These are phyloP conservation scores for Tolypocladium ovalisporum DNA, from an alignment of 2,329 filamentous ascomycete genomes.

Conservation along the genomic window DNA sequence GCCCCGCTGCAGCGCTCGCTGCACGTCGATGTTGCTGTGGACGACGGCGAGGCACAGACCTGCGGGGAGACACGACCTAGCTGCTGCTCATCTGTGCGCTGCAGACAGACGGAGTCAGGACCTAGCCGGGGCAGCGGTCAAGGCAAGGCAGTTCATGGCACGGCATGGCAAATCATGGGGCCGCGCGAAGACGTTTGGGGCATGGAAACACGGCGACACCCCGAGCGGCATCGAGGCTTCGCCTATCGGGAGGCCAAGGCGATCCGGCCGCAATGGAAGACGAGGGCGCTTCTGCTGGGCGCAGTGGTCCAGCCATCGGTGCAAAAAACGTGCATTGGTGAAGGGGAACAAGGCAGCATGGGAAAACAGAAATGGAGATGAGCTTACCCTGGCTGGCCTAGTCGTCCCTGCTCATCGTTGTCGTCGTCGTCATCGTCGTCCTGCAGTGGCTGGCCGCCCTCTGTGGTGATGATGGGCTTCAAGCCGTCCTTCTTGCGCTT, in stretches of 20 bases:
- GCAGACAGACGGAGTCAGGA: neutral
- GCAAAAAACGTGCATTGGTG: neutral
- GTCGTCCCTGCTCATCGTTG: conserved; percentile 14
- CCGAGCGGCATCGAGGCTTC: neutral
- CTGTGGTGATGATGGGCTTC: conserved; percentile 67
- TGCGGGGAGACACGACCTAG: too few relatives aligned
- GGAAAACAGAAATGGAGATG: neutral
- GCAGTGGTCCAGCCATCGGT: neutral
- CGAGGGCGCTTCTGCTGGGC: neutral
- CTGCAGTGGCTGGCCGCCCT: conserved; percentile 26
- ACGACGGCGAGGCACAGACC: neutral
- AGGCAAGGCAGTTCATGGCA: neutral
- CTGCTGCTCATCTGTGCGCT: neutral
- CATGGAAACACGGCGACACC: neutral
- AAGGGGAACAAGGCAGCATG: neutral
- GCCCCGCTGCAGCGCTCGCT: neutral
- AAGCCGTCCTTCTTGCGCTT: conserved; percentile 66
- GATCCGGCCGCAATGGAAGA: neutral
- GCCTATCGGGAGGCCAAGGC: neutral
- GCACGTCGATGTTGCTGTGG: neutral
- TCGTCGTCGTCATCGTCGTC: conserved; percentile 19
- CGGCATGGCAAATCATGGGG: neutral
- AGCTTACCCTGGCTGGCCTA: conserved; percentile 25
- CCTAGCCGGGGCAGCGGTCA: neutral
- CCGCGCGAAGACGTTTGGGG: neutral